A percentile compares a stretch with the other conserved stretches of the same genome.
These are phyloP conservation scores for Didymella keratinophila DNA, from an alignment of 2,329 filamentous ascomycete genomes.

Conservation along the genomic window DNA sequence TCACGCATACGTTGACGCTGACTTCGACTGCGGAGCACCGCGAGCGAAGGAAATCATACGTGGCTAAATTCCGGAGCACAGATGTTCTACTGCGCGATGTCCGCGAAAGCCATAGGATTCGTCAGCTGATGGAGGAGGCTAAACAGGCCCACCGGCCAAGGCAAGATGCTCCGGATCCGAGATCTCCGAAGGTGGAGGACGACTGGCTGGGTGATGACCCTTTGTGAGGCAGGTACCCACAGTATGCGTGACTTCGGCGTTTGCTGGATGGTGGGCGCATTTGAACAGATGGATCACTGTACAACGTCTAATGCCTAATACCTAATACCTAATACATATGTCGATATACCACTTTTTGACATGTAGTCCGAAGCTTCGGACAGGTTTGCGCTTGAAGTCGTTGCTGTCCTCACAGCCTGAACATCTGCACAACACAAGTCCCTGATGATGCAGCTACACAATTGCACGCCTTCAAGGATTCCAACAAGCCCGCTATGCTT, in stretches of 20 bases:
- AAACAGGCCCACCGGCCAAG: background rate
- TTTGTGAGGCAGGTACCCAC: background rate
- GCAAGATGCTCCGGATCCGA: background rate
- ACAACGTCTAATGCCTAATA: background rate
- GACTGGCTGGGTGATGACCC: background rate
- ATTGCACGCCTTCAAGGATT: too few species aligned
- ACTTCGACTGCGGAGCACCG: background rate
- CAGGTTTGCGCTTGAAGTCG: background rate
- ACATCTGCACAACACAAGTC: background rate
- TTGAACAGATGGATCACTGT: background rate
- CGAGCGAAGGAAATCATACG: background rate
- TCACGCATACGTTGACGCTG: background rate
- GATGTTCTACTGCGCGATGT: slow-evolving; percentile 4
- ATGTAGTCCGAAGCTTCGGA: too few species aligned
- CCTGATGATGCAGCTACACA: background rate
- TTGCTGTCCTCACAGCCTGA: background rate
- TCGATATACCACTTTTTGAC: too few species aligned
- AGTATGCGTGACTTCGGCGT: background rate
- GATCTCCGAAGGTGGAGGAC: background rate
- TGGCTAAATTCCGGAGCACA: slow-evolving; percentile 1
- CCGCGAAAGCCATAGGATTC: background rate
- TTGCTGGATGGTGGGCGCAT: background rate
- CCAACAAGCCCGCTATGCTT: background rate
- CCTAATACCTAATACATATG: too few species aligned
- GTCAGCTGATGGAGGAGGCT: background rate